Percentiles rank a stretch among this genome's conserved stretches.
phyloP scores from a whole-genome alignment of 345 rosid genomes.

The Eutrema heterophyllum region DNA sequence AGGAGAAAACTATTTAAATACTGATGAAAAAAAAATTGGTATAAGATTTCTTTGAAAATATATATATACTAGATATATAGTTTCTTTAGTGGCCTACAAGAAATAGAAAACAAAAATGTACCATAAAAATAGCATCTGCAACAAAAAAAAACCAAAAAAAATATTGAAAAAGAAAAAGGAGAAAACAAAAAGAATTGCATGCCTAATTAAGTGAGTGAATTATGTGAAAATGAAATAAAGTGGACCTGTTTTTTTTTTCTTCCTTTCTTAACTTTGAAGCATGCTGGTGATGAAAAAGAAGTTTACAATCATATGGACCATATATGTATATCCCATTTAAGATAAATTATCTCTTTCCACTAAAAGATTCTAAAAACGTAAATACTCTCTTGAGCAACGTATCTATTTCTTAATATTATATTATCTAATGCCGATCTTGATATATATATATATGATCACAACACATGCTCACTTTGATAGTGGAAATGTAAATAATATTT shows the following conservation, averaged over 20 bases:
- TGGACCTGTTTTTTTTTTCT: constrained; percentile 25
- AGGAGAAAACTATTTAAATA: neutral
- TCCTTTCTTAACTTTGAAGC: constrained; percentile 39
- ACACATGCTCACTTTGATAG: neutral
- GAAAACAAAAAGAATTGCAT: constrained; percentile 34
- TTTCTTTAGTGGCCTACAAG: neutral
- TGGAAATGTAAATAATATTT: neutral
- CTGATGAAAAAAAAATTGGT: neutral
- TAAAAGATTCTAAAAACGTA: neutral
- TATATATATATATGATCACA: neutral
- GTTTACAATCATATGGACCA: constrained; percentile 29
- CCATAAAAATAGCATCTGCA: neutral
- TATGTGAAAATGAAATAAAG: constrained; percentile 37
- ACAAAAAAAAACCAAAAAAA: neutral
- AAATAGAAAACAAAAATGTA: neutral
- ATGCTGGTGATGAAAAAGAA: constrained; percentile 31
- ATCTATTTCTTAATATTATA: neutral
- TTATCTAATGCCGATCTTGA: neutral
- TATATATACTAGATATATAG: neutral
- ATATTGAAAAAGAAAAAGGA: constrained; percentile 7
- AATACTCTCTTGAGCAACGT: neutral
- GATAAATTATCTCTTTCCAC: constrained; percentile 5
- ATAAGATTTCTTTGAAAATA: neutral
- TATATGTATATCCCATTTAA: neutral
- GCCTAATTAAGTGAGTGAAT: constrained; percentile 30